Conservation (phyloP, 2,329 filamentous ascomycete genomes). For the Exutisphaerella laricina region DNA sequence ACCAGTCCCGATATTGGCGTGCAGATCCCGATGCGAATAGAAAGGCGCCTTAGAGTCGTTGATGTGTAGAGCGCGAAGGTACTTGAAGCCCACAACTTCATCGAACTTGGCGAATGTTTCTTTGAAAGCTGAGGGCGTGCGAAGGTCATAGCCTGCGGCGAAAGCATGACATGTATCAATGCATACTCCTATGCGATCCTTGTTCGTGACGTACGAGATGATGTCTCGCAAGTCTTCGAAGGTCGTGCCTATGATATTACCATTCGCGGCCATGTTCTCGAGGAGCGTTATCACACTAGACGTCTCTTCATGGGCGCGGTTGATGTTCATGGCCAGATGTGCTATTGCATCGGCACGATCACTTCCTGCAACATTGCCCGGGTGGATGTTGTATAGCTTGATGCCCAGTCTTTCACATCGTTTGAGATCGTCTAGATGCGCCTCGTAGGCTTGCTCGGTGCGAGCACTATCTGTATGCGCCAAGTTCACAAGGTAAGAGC, state of each 20-base stretch:
- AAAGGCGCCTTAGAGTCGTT: constrained; percentile 96
- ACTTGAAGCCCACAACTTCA: constrained; percentile 66
- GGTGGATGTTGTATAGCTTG: constrained; percentile 95
- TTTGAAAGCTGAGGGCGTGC: constrained; percentile 66
- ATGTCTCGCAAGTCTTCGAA: constrained; percentile 86
- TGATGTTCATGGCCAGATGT: constrained; percentile 76
- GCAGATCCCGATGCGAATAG: constrained; percentile 74
- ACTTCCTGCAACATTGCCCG: constrained; percentile 64
- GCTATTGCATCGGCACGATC: constrained; percentile 63
- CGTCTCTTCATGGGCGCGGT: constrained; percentile 66
- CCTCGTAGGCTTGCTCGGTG: constrained; percentile 75
- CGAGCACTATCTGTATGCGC: constrained; percentile 76
- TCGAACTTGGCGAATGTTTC: constrained; percentile 73
- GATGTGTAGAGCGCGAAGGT: constrained; percentile 79
- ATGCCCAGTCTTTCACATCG: constrained; percentile 85
- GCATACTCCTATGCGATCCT: constrained; percentile 82
- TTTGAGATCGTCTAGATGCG: constrained; percentile 80
- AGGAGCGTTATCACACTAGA: constrained; percentile 75
- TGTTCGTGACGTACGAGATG: constrained; percentile 72
- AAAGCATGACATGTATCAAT: constrained; percentile 97
- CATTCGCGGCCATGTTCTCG: constrained; percentile 91
- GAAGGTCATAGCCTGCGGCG: constrained; percentile 85
- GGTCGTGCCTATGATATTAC: constrained; percentile 77
- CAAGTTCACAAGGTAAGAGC: constrained; percentile 93
- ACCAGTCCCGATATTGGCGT: constrained; percentile 94